These are phyloP conservation scores for Crinitomyces ghanaensis DNA, from an alignment of 805 yeast genomes.

Conservation along the genomic window DNA sequence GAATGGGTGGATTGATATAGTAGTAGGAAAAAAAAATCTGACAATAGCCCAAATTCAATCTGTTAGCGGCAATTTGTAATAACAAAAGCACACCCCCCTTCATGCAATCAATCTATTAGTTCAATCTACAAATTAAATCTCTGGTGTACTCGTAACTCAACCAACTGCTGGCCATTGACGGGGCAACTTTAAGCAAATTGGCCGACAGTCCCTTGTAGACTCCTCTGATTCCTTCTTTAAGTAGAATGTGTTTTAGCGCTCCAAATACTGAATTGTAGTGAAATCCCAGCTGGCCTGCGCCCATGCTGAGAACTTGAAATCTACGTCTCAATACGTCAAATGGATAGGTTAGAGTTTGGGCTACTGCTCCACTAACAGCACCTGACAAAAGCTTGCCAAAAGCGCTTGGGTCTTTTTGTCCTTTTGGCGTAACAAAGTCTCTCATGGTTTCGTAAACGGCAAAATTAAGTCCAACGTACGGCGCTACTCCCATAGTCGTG, in stretches of 20 bases:
- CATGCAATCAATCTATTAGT: too few relatives aligned
- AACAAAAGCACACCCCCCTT: too few relatives aligned
- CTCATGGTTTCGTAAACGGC: slow-evolving; percentile 77
- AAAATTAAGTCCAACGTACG: slow-evolving; percentile 88
- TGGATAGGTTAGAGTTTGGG: slow-evolving; percentile 86
- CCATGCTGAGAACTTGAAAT: slow-evolving; percentile 81
- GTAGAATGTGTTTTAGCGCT: slow-evolving; percentile 61
- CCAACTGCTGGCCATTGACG: slow-evolving; percentile 96
- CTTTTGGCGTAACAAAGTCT: slow-evolving; percentile 36
- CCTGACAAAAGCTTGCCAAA: slow-evolving; percentile 60
- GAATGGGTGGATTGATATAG: too few relatives aligned
- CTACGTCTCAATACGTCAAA: slow-evolving; percentile 80
- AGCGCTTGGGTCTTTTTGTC: slow-evolving; percentile 29
- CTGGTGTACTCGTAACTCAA: slow-evolving; percentile 68
- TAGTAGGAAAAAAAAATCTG: too few relatives aligned
- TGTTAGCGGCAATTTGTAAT: too few relatives aligned
- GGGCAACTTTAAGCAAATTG: slow-evolving; percentile 79
- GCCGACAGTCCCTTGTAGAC: slow-evolving; percentile 51
- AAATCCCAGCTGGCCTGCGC: slow-evolving; percentile 56
- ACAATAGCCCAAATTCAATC: too few relatives aligned
- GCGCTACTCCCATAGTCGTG: slow-evolving; percentile 91
- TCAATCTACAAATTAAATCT: slow-evolving; percentile 21
- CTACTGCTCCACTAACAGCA: slow-evolving; percentile 78
- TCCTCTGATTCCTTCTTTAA: slow-evolving; percentile 73
- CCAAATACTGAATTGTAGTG: slow-evolving; percentile 64